Conservation (phyloP, 371 early-diverging fungal species). For the Nematocida homosporus region DNA sequence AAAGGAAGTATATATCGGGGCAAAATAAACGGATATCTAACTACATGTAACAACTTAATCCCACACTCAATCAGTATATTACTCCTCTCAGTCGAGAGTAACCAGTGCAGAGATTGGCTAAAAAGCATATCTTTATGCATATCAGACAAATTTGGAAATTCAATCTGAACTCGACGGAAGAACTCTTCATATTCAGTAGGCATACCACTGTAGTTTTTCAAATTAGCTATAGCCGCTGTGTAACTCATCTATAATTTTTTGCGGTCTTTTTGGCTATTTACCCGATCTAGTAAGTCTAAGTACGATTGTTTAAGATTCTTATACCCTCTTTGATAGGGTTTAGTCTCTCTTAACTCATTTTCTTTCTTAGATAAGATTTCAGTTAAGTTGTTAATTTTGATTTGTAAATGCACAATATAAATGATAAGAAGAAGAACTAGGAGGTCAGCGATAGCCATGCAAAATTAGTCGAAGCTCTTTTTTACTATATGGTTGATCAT, state of each 20-base stretch:
- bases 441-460: no score
- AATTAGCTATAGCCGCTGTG: background rate
- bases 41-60: constrained; percentile 16
- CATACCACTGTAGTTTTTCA: constrained; percentile 25
- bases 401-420: background rate
- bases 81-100: constrained; percentile 3
- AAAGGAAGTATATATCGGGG: constrained; percentile 1
- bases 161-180: constrained; percentile 13
- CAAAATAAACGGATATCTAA: background rate
- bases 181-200: constrained; percentile 49
- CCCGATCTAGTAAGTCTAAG: constrained; percentile 15
- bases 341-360: background rate
- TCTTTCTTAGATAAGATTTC: background rate
- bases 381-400: background rate
- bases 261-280: background rate
- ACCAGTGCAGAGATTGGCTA: background rate
- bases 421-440: constrained; percentile 1
- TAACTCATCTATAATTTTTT: constrained; percentile 8
- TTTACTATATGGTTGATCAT: constrained; percentile 59
- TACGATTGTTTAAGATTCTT: constrained; percentile 7
- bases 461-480: constrained; percentile 47
- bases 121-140: background rate
- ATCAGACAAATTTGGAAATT: background rate
- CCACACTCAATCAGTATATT: constrained; percentile 31
- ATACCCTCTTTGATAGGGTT: constrained; percentile 2